Evolutionary conservation across 345 rosid species (phyloP), one percentile per base, ranked within the genome.

Genomic region (Gossypium rotundifolium): DNA sequence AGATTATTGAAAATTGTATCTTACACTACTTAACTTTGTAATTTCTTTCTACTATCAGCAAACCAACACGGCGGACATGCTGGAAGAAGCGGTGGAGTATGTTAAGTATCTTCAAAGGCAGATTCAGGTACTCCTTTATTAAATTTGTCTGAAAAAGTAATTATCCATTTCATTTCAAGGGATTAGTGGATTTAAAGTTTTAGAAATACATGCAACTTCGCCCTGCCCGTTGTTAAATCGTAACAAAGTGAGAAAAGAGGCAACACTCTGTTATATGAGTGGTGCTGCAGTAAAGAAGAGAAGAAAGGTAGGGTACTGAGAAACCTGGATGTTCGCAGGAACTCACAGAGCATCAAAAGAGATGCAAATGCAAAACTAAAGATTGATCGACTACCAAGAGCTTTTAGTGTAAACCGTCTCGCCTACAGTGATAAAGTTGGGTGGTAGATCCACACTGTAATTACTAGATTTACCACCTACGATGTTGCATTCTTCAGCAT

Each of bases 1-100:
- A 48, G 18, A 29, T 33, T 17, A 61, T 27, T 3, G 13, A 16
- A 9, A 48, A 13, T 20, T 33, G 27, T 51, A 14, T 74, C 33
- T 12, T 74, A 29, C 51, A 38, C 55, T 23, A 16, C 17, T 60
- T 23, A 11, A 65, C 46, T 11, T 61, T 48, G 64, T 12, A 49
- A 20, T 11, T 58, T 10, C 62, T 53, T 74, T 52, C n/a, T 55
- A 63, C 66, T 71, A 76, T 81, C 90, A 92, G 97, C 97, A 92
- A 89, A 88, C 96, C 53, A 92, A 92, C 83, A 90, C 97, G 12
- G 93, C 97, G 5, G 97, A 92, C 73, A 92, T 92, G 97, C 75
- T 92, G 76, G 96, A 90, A 49, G 94, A 90, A 80, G 97, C 97
- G 4, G 87, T 90, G 63, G 90, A 87, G 78, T 92, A 89, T 18